Evolutionary conservation across 306 rosid species (phyloP).

Genomic region (Pyrus pyrifolia): DNA sequence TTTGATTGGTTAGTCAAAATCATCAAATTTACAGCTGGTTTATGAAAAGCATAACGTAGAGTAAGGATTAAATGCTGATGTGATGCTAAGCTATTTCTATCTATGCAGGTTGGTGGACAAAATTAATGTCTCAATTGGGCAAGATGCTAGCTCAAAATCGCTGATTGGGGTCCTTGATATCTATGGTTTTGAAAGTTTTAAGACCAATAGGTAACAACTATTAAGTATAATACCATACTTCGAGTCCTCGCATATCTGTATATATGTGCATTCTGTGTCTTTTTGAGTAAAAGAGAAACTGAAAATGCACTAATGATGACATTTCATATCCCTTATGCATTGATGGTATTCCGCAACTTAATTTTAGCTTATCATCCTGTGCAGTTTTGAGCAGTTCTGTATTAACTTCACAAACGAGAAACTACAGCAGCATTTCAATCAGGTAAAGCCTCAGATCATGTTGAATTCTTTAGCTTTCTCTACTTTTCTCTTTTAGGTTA

Average conservation of each 20-base stretch:
- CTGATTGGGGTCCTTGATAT: slow-evolving; percentile 97
- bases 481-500: not conserved
- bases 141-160: slow-evolving; percentile 73
- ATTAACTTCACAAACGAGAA: slow-evolving; percentile 98
- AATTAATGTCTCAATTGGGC: slow-evolving; percentile 90
- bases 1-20: slow-evolving; percentile 73
- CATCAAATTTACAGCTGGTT: not conserved
- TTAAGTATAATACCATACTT: not conserved
- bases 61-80: slow-evolving; percentile 12
- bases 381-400: slow-evolving; percentile 99
- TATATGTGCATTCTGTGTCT: not conserved
- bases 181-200: slow-evolving; percentile 98
- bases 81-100: slow-evolving; percentile 13
- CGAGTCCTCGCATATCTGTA: slow-evolving; percentile 1
- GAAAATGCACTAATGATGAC: slow-evolving; percentile 20
- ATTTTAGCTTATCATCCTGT: slow-evolving; percentile 46
- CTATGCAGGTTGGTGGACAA: slow-evolving; percentile 87
- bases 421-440: slow-evolving; percentile 98
- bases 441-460: slow-evolving; percentile 47
- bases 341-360: slow-evolving; percentile 42
- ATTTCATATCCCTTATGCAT: slow-evolving; percentile 26
- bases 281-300: not conserved
- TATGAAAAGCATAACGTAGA: slow-evolving; percentile 8
- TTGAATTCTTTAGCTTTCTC: slow-evolving; percentile 9
- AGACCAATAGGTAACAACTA: slow-evolving; percentile 75